phyloP scores from a whole-genome alignment of 495 filamentous ascomycete species.

The Aspergillus sparsus region DNA sequence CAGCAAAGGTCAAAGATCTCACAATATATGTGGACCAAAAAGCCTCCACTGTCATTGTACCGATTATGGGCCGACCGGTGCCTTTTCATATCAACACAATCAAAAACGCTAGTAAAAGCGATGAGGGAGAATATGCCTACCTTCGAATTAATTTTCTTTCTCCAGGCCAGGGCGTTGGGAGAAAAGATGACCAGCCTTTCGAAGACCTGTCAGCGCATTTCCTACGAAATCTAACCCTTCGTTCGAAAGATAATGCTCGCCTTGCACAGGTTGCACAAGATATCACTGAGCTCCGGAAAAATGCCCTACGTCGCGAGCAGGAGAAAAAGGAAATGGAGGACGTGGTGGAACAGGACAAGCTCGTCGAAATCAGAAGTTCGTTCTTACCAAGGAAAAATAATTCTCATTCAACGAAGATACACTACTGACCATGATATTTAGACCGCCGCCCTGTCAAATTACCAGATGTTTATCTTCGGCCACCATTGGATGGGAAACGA shows the following conservation, averaged over 20 bases:
- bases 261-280: slow-evolving; percentile 85
- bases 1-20: slow-evolving; percentile 75
- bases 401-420: neutral
- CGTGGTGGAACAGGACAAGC: slow-evolving; percentile 98
- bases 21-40: slow-evolving; percentile 88
- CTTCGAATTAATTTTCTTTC: slow-evolving; percentile 96
- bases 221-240: slow-evolving; percentile 89
- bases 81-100: slow-evolving; percentile 99
- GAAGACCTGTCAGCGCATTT: slow-evolving; percentile 96
- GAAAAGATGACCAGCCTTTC: slow-evolving; percentile 98
- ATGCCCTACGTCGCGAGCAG: slow-evolving; percentile 83
- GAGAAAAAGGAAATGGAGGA: slow-evolving; percentile 99
- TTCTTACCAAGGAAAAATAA: slow-evolving; percentile 5
- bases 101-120: slow-evolving; percentile 94
- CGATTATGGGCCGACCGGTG: slow-evolving; percentile 96
- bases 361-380: slow-evolving; percentile 85
- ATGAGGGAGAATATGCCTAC: slow-evolving; percentile 91
- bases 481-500: slow-evolving; percentile 92
- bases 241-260: slow-evolving; percentile 82
- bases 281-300: slow-evolving; percentile 92
- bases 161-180: slow-evolving; percentile 93
- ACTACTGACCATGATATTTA: slow-evolving; percentile 32
- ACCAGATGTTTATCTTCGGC: slow-evolving; percentile 90
- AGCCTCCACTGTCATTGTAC: slow-evolving; percentile 85
- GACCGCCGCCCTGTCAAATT: slow-evolving; percentile 84